Base-by-base conservation (phyloP, 768 basidiomycete genomes). In the Kwoniella bestiolae region DNA sequence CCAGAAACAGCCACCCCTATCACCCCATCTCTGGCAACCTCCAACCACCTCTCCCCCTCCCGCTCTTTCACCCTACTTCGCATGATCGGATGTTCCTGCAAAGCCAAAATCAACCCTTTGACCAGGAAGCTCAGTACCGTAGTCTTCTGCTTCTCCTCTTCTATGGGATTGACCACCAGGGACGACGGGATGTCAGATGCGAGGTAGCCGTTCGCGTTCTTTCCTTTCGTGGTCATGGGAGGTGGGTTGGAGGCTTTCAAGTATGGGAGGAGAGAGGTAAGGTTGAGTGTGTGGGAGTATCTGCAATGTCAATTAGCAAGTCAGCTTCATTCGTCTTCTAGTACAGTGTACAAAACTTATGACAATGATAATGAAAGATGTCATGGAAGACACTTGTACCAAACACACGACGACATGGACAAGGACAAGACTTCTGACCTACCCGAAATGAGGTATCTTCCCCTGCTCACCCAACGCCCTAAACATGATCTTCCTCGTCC, bases 51-150 rank as follows among this genome's bases (percentile, higher is more conserved):
- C 21, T 66, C 51, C 18, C 61, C 61, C 6, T 44, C 68, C n/a
- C 58, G 35, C 23, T 71, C 68, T 45, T 68, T 67, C 23, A 73
- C 65, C 25, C 65, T 61, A 21, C 67, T 41, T n/a, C 77, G 55
- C 74, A 78, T 74, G 45, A 76, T 69, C 3, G 77, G 77, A 60
- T 78, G 74, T 60, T 76, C 77, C 29, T 76, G 74, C 67, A 78
- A 47, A 1, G 77, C 74, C 29, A 78, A 38, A 3, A 74, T 26
- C 46, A 78, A 35, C 1, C 65, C 67, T 46, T 78, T 78, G 21
- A 78, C 71, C 31, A 78, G 52, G 52, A 76, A 72, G 26, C 55
- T 72, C 28, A 78, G 55, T 5, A 78, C 38, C 3, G 72, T 72
- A 2, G 71, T 72, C 56, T 74, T 76, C n/a, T 49, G 26, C 23